Evolutionary conservation across 1,284 basidiomycete genomes (phyloP).

Genomic region (Schizophyllum commune): DNA sequence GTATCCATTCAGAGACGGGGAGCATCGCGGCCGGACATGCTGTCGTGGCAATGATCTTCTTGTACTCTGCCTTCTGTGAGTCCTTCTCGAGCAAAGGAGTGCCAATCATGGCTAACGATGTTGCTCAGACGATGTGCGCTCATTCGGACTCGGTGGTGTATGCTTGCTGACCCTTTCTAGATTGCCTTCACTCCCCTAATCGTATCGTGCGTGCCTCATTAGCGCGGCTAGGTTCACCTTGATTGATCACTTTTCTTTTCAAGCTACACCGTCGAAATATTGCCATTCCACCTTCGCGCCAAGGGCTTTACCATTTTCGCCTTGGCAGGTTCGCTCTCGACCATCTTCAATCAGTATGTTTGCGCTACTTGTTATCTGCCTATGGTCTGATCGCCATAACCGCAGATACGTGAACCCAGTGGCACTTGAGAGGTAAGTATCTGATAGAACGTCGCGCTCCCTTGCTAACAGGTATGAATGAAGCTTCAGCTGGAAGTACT

Average conservation of each 20-base stretch:
- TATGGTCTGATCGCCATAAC: no score
- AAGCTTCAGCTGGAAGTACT: constrained; percentile 10
- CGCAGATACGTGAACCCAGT: constrained; percentile 32
- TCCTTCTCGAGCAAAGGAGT: constrained; percentile 7
- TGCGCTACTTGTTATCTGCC: background rate
- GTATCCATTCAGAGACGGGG: constrained; percentile 26
- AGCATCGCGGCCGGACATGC: constrained; percentile 30
- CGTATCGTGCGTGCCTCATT: constrained; percentile 23
- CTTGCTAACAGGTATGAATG: background rate
- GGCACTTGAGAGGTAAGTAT: constrained; percentile 23
- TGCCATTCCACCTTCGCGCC: constrained; percentile 49
- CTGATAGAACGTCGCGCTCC: background rate
- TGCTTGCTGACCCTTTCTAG: constrained; percentile 14
- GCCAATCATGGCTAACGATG: background rate
- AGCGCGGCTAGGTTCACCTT: no score
- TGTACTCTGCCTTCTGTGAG: constrained; percentile 31
- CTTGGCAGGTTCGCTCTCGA: constrained; percentile 39
- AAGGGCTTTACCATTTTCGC: constrained; percentile 56
- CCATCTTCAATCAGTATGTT: constrained; percentile 50
- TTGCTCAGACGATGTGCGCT: background rate
- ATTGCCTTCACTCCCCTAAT: constrained; percentile 50
- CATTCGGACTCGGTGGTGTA: background rate
- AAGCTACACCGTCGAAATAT: constrained; percentile 49
- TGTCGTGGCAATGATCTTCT: constrained; percentile 41
- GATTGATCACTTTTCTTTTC: constrained; percentile 22